Evolutionary conservation across 352 stramenopile species (phyloP), one percentile per base, ranked within the genome.

Genomic region (Phytophthora sp.): DNA sequence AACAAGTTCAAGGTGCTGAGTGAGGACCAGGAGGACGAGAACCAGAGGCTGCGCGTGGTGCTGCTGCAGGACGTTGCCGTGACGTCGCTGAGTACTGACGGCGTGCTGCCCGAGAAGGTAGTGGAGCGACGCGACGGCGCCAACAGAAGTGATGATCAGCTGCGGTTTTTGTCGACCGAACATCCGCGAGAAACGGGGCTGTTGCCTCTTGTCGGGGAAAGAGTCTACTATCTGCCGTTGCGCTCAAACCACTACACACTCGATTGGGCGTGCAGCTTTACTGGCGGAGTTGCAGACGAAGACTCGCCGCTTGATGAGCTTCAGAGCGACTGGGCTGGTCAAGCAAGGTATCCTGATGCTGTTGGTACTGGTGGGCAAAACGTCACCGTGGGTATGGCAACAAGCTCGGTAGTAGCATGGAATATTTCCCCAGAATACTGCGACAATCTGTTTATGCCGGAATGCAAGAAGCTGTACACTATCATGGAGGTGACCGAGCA

Each of bases 221-320:
- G 83, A 2, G 27, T 60, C 11, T 91, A 90, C 55, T 92, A 92
- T 34, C 39, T 89, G 13, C 72, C 81, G 10, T 53, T 88, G 4
- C 26, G 54, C 7, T 86, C 79, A 0, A 79, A 92, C 23, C 61
- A 84, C 56, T 89, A 78, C 35, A 73, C 66, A 0, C 53, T 84
- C 2, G 72, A 87, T 20, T 88, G 69, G 76, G 41, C 30, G 2
- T 74, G 58, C 28, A 77, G 69, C 32, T 82, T 78, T 38, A 69
- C 53, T 4, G 51, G 30, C 21, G 72, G 66, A 1, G n/a, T 52
- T 2, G 21, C 48, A 12, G 56, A 78, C 2, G 42, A 74, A 3
- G 66, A 74, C 27, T 82, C 71, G 5, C 70, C 67, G 2, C 28
- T 72, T 18, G 66, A 70, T 24, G 70, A 76, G 15, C 35, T 77